Conservation (phyloP, 495 filamentous ascomycete genomes). For the Tuber melanosporum region DNA sequence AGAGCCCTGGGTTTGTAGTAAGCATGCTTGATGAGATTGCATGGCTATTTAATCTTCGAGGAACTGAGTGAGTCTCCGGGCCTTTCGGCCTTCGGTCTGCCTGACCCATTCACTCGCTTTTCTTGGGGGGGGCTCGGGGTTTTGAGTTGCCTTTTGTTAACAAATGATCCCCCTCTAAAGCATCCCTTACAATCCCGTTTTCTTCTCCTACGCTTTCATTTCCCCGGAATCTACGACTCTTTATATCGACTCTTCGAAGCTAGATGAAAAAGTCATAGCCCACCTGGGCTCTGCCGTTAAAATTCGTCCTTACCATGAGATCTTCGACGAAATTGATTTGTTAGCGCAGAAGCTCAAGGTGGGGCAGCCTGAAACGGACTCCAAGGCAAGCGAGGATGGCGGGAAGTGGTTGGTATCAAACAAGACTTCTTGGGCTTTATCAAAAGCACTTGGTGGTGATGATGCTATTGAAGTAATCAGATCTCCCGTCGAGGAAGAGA, state of each 20-base stretch:
- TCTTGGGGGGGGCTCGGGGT: not conserved
- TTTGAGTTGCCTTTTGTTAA: slow-evolving; percentile 22
- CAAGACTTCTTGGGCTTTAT: slow-evolving; percentile 89
- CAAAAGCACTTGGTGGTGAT: slow-evolving; percentile 79
- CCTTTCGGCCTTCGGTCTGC: slow-evolving; percentile 4
- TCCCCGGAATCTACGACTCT: slow-evolving; percentile 75
- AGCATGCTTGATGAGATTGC: slow-evolving; percentile 97
- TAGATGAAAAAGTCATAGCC: slow-evolving; percentile 59
- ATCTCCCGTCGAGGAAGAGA: slow-evolving; percentile 85
- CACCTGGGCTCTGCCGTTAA: slow-evolving; percentile 64
- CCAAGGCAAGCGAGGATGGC: slow-evolving; percentile 38
- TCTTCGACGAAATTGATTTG: slow-evolving; percentile 68
- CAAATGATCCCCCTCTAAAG: slow-evolving; percentile 42
- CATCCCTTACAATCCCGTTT: slow-evolving; percentile 97
- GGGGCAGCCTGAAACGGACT: slow-evolving; percentile 44
- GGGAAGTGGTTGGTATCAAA: slow-evolving; percentile 84
- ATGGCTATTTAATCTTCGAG: slow-evolving; percentile 95
- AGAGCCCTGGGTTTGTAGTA: slow-evolving; percentile 77
- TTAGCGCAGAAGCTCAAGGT: slow-evolving; percentile 49
- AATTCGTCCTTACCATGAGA: slow-evolving; percentile 75
- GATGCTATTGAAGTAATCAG: slow-evolving; percentile 77
- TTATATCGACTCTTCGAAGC: slow-evolving; percentile 75
- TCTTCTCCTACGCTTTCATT: slow-evolving; percentile 92
- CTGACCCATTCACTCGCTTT: slow-evolving; percentile 15
- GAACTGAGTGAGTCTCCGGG: slow-evolving; percentile 65